Evolutionary conservation across 2,329 filamentous ascomycete species (phyloP), one percentile per base, ranked within the genome.

Genomic region (Alternaria rosae): DNA sequence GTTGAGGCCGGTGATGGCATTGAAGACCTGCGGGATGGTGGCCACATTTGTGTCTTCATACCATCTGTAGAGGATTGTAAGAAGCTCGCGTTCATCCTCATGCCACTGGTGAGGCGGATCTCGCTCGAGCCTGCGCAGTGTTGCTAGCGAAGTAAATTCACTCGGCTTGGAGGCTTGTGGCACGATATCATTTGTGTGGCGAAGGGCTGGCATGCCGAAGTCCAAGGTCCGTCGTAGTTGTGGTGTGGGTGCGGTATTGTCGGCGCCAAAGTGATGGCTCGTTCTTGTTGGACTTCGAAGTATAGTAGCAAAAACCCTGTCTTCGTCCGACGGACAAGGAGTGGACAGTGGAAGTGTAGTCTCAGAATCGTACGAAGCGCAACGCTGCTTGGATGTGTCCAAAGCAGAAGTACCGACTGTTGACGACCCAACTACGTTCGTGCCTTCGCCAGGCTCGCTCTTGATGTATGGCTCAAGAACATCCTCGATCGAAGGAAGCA

Each of bases 51-150:
- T 3, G 15, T 42, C 15, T 0, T 20, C 10, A 5, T 64, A 70
- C 51, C 62, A 72, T 11, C 69, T 48, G 3, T 61, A 62, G 0
- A 72, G 9, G 0, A 67, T 32, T 0, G 59, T 61, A 0, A 71
- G 21, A 0, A 71, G 51, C 9, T 58, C 53, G 6, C 64, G 21
- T 7, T 70, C 64, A 1, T 65, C 56, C 2, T 51, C 28, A 0
- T 56, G 28, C 65, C 67, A 72, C 0, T 7, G 3, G 6, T 65
- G 50, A n/a, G 26, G 7, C 1, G 44, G 25, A 9, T 54, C 26
- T 2, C 47, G n/a, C 7, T 53, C 52, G 1, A 61, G 6, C 2
- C 26, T 48, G 2, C 20, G 26, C 0, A 61, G 17, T 11, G 56
- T 21, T 13, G 30, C 32, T 2, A 66, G 21, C 6, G 45, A 53